Conservation (phyloP, 2,329 filamentous ascomycete genomes). For the Fusarium anthophilum region DNA sequence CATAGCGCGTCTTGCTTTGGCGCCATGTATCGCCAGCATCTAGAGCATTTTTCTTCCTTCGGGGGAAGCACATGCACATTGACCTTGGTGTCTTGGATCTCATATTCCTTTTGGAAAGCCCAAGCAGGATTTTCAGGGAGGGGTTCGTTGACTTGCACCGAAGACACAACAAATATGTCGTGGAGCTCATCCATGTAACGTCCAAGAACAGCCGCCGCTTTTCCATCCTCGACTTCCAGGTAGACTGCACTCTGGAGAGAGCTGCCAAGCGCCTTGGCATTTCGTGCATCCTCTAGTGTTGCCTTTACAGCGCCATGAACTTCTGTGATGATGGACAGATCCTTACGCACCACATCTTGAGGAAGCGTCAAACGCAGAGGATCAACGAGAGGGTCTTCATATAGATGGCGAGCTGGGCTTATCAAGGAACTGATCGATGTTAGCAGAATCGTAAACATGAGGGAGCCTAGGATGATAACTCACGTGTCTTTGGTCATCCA, state of each 20-base stretch:
- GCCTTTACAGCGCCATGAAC: conserved; percentile 75
- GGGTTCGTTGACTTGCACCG: conserved; percentile 59
- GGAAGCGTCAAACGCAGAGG: conserved; percentile 50
- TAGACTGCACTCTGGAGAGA: conserved; percentile 81
- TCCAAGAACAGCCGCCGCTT: conserved; percentile 48
- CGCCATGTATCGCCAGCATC: conserved; percentile 91
- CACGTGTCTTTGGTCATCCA: conserved; percentile 64
- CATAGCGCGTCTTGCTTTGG: conserved; percentile 74
- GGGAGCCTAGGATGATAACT: conserved; percentile 38
- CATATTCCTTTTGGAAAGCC: conserved; percentile 55
- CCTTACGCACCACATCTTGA: conserved; percentile 52
- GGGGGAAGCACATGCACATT: conserved; percentile 60
- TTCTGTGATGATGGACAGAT: conserved; percentile 59
- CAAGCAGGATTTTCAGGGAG: conserved; percentile 48
- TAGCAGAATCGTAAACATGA: conserved; percentile 10
- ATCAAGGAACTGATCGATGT: conserved; percentile 41
- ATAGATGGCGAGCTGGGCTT: conserved; percentile 59
- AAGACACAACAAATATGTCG: conserved; percentile 75
- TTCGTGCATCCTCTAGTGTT: conserved; percentile 77
- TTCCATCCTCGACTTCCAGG: conserved; percentile 56
- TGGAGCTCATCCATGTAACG: conserved; percentile 63
- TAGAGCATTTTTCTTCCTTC: conserved; percentile 74
- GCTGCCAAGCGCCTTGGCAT: conserved; percentile 77
- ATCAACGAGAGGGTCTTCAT: conserved; percentile 55
- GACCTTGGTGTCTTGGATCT: conserved; percentile 50